Conservation (phyloP, 1,284 basidiomycete species). For the Baeospora myosura region DNA sequence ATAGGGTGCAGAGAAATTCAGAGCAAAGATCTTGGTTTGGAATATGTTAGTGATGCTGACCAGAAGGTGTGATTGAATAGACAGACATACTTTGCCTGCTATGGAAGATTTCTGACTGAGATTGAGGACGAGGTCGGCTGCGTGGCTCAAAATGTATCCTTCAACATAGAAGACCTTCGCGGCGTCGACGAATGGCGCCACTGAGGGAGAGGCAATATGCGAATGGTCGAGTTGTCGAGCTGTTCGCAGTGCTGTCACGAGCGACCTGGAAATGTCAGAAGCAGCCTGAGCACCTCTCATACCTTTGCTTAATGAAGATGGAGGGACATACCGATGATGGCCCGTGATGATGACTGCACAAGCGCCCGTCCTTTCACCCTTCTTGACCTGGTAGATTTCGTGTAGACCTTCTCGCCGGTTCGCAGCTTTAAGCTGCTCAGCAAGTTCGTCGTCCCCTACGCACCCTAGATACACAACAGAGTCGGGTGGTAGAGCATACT, state of each 20-base stretch:
- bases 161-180: slow-evolving; percentile 80
- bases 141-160: slow-evolving; percentile 86
- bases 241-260: slow-evolving; percentile 73
- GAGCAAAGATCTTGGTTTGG: slow-evolving; percentile 55
- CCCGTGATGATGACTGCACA: slow-evolving; percentile 82
- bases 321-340: slow-evolving; percentile 50
- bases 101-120: slow-evolving; percentile 64
- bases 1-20: slow-evolving; percentile 86
- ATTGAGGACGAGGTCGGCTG: slow-evolving; percentile 57
- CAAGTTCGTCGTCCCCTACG: slow-evolving; percentile 74
- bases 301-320: too few species aligned
- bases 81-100: slow-evolving; percentile 47
- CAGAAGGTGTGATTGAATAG: slow-evolving; percentile 36
- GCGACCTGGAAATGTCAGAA: slow-evolving; percentile 38
- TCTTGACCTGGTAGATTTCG: slow-evolving; percentile 69
- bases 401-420: slow-evolving; percentile 75
- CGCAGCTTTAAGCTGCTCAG: slow-evolving; percentile 67
- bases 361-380: slow-evolving; percentile 70
- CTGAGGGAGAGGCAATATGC: slow-evolving; percentile 61
- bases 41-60: not conserved
- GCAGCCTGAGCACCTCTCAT: not conserved
- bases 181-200: slow-evolving; percentile 57
- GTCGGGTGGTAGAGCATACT: slow-evolving; percentile 68
- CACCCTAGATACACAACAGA: slow-evolving; percentile 79
- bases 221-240: slow-evolving; percentile 72